Evolutionary conservation across 768 basidiomycete species (phyloP), one percentile per base, ranked within the genome.

Genomic region (Termitomyces sp.): DNA sequence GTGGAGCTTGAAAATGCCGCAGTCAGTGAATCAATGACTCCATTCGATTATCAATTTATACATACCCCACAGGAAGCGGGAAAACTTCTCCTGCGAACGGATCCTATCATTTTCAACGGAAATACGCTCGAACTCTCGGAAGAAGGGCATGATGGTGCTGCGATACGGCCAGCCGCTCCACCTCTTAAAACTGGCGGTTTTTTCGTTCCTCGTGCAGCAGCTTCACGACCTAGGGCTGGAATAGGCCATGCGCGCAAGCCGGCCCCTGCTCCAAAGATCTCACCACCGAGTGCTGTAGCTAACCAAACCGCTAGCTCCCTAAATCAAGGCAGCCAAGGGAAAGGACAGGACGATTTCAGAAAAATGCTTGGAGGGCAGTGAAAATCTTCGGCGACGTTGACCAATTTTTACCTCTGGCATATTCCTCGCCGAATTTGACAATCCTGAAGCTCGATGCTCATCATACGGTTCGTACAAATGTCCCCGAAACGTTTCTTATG

Each of bases 321-420:
- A 27, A 39, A 5, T 40, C 37, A 39, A 30, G 18, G 18, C 42
- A 44, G 39, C 53, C 53, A 40, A 46, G 78, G 74, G 30, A 87
- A 82, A 68, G 83, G 84, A 2, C 93, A 95, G 68, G 87, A 93
- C 63, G 91, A 91, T 64, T 96, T 96, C 70, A 78, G 94, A 57
- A 91, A 87, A 67, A 88, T 95, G 87, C 69, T 95, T 33, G 75
- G 74, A 57, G 64, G 61, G 8, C 50, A 55, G 57, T 52, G n/a
- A 51, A 52, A 12, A 24, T 13, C 2, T 51, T 20, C 33, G 32
- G 30, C 12, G 47, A 34, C 33, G 24, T 12, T 34, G 13, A 22
- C 30, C 20, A 36, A 16, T 52, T 10, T n/a, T 52, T 16, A 36
- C 30, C 7, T 30, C 30, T 7, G n/a, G n/a, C n/a, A n/a, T n/a